phyloP scores from a whole-genome alignment of 345 rosid genomes.

The Streptanthus diversifolius region DNA sequence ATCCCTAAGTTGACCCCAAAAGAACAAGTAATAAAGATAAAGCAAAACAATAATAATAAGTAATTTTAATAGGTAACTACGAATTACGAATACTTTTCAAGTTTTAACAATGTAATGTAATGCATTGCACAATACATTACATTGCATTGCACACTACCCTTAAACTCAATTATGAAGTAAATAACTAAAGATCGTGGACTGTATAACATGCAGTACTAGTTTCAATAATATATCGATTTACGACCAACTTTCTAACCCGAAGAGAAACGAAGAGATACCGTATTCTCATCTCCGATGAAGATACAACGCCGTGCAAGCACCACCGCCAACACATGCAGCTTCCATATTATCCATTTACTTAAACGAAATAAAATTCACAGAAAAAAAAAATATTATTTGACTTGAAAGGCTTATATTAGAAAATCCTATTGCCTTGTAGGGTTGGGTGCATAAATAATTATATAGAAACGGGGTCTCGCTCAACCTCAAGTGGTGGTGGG shows the following conservation, averaged over 20 bases:
- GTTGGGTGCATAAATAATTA: no score
- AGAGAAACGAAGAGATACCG: constrained; percentile 6
- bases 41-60: not conserved
- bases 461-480: no score
- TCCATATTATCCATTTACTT: not conserved
- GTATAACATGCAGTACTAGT: not conserved
- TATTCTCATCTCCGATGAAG: no score
- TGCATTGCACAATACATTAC: not conserved
- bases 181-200: not conserved
- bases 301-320: constrained; percentile 22
- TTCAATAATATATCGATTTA: not conserved
- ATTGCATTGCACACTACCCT: not conserved
- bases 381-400: no score
- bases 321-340: constrained; percentile 15
- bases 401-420: not conserved
- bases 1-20: constrained; percentile 20
- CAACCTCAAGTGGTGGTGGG: no score
- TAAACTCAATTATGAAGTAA: not conserved
- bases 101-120: not conserved
- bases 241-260: constrained; percentile 2
- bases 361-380: not conserved
- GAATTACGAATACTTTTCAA: not conserved
- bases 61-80: not conserved
- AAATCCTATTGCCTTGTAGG: no score
- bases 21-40: not conserved